Base-by-base conservation (phyloP, 1,284 basidiomycete species). In the Ganoderma leucocontextum region DNA sequence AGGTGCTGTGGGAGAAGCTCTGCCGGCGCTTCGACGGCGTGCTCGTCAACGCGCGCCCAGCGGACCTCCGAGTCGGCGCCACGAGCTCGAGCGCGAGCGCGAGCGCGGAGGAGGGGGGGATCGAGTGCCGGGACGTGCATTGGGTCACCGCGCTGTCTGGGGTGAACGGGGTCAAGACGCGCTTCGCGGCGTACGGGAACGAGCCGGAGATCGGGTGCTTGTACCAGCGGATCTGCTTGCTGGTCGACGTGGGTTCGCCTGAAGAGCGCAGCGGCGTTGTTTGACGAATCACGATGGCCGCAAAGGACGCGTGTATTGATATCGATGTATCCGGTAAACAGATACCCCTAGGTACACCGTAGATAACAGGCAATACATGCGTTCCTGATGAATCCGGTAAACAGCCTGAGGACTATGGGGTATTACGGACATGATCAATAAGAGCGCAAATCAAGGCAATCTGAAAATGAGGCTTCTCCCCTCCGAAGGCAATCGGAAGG, bases 181-280 rank as follows among this genome's bases (percentile, higher is more conserved):
- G 60, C 12, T 68, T 71, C 41, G 64, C 67, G 36, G 64, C 65
- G 55, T 71, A 71, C n/a, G 70, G 64, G 52, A 67, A 67, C 55
- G 67, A 64, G 60, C 67, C 67, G 62, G 64, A 64, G 64, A 62
- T 71, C 22, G 67, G 67, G 41, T 66, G 64, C 33, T 29, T 66
- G 55, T 68, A 71, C 61, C 64, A 66, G 57, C 57, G 63, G 22
- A 68, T 71, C n/a, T 68, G 67, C 44, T 57, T 69, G 44, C 62
- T 71, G 9, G 62, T 71, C 29, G 35, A 63, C 7, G 63, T 71
- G 1, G 70, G 70, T 9, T 62, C 64, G 2, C 53, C 64, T 2
- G 70, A 66, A 10, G 25, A 8, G 52, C 49, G 52, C 17, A 25
- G 25, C 7, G 4, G 25, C 29, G 13, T 13, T 8, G 12, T 13